Base-by-base conservation (phyloP, 2,329 filamentous ascomycete species). In the Dothistroma pini region DNA sequence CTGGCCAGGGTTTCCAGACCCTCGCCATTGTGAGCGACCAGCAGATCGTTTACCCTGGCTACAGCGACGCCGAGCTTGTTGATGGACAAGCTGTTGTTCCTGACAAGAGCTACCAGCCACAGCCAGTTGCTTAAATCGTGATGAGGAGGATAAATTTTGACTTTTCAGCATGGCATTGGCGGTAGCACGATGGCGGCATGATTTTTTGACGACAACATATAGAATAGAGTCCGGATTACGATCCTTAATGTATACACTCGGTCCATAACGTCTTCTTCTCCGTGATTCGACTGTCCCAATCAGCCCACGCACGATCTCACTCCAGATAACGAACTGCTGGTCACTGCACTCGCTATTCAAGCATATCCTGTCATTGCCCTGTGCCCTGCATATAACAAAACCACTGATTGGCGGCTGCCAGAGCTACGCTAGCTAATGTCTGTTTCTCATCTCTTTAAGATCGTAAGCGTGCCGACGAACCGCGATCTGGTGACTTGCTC, bases 51-150 rank as follows among this genome's bases (percentile, higher is more conserved):
- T 68, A 68, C 49, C 64, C 64, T 14, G 63, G 60, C 31, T 68
- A 68, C 51, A 67, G 58, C 7, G 66, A 68, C 19, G 55, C 48
- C 22, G 59, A 67, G 60, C 31, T 68, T 10, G 61, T 35, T 1
- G 59, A 51, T 12, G 61, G 58, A 19, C 22, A 60, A 48, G 58
- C 58, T 21, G 66, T 68, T 44, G 62, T 57, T 58, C 66, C 65
- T 16, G 61, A 67, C 50, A 63, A 68, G 65, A 67, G 64, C 63
- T 66, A 67, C 57, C 38, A 8, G 38, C 38, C 38, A 44, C 38
- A 44, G 38, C 12, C 38, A 8, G 38, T 44, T 10, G 3, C 14
- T 38, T 16, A 11, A 34, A 12, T 6, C 32, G 32, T 7, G 10
- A 11, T 38, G 34, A 38, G 10, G 34, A 4, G 34, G 9, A 11